phyloP scores from a whole-genome alignment of 2,329 filamentous ascomycete species.

The Fusarium pseudograminearum region DNA sequence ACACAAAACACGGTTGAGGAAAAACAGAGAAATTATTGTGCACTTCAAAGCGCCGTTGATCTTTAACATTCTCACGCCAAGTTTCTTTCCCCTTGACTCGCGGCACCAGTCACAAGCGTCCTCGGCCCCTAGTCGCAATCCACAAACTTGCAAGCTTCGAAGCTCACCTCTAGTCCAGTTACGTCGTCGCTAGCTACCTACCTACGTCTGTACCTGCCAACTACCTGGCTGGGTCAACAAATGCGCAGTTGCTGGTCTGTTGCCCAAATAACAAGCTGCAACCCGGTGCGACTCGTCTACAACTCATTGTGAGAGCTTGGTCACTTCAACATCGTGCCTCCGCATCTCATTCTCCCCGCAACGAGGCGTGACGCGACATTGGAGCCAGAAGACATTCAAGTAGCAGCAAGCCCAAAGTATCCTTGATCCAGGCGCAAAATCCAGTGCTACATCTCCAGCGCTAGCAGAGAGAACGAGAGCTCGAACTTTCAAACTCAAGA shows the following conservation, averaged over 20 bases:
- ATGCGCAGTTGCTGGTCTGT: conserved; percentile 7
- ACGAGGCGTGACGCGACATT: conserved; percentile 32
- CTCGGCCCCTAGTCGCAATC: conserved; percentile 15
- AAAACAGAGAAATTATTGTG: background rate
- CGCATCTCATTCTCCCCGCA: conserved; percentile 34
- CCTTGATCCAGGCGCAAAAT: conserved; percentile 3
- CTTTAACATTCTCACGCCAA: background rate
- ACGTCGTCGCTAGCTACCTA: conserved; percentile 13
- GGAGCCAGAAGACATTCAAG: conserved; percentile 19
- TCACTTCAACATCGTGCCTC: conserved; percentile 21
- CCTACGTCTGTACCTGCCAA: background rate
- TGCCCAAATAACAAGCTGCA: background rate
- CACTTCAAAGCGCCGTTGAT: conserved; percentile 16
- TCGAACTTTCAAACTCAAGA: conserved; percentile 19
- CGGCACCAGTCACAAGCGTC: conserved; percentile 23
- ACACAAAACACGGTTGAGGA: background rate
- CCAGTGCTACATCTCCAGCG: conserved; percentile 1
- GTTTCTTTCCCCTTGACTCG: conserved; percentile 16
- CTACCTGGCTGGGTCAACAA: conserved; percentile 15
- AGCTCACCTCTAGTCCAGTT: conserved; percentile 24
- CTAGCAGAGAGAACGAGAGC: background rate
- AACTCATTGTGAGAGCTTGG: conserved; percentile 24
- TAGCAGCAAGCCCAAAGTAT: conserved; percentile 15
- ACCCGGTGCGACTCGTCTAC: conserved; percentile 9
- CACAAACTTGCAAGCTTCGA: conserved; percentile 25